Evolutionary conservation across 176 grass and related monocot genomes (phyloP), one percentile per base, ranked within the genome.

Genomic region (Tillandsia leiboldiana): DNA sequence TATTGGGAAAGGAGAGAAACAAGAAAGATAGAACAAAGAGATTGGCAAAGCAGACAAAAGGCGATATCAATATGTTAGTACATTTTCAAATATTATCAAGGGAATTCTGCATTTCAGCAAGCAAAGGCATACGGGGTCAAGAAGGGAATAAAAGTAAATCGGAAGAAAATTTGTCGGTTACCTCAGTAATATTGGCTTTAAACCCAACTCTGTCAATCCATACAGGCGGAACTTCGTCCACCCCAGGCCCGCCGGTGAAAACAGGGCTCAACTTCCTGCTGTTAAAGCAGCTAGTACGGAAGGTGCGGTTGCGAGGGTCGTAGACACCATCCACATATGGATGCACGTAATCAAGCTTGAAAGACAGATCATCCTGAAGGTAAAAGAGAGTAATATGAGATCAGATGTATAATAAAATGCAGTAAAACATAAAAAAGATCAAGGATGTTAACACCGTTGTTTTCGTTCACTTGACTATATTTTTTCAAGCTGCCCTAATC

Each of bases 161-260:
- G 18, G 20, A 70, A 24, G 12, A 51, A 65, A 11, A 70, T 42
- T 66, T 53, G 73, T 15, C 12, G 17, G 63, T 73, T 78, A 90
- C 90, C 89, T 99, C 89, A 14, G 90, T 90, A 74, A 93, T 93
- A 78, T 99, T 99, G 63, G 94, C 90, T 99, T 99, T 99, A 47
- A 88, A 81, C 51, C 94, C 94, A 78, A 88, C 79, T 66, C 94
- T 86, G 29, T 93, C 89, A 72, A 99, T 80, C 89, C 90, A 93
- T 23, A 99, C 81, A 58, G 94, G 94, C 66, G 94, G 87, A 69
- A 86, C 89, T 78, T 90, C 89, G 58, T 93, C 94, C 57, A 80
- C 80, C 69, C 74, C 91, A 13, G 94, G 89, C 28, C 94, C 89
- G 77, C 87, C 87, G 67, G 88, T 91, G 23, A 99, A 99, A 27